Evolutionary conservation across 2,329 filamentous ascomycete species (phyloP), one percentile per base, ranked within the genome.

Genomic region (Lasiodiplodia hormozganensis): DNA sequence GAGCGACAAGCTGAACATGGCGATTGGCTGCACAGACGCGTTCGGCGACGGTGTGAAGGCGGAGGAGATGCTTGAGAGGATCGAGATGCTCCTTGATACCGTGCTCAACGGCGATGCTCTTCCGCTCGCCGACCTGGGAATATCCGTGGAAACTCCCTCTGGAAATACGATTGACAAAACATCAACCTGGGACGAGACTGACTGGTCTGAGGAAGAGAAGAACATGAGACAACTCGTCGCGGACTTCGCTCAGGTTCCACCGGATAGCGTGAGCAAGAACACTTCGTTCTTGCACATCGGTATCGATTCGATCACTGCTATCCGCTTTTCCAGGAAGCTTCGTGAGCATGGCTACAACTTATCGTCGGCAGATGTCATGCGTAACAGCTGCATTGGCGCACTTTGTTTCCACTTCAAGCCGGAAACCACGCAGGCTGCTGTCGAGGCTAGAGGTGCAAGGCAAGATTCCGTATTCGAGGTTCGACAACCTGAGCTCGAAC

Each of bases 321-420:
- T 79, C 36, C 74, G 75, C 25, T 79, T 79, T 62, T 74, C 77
- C 7, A 72, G 74, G 43, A 72, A 73, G 36, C 71, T 80, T 0
- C 76, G 78, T 7, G 71, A 76, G 36, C 28, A 67, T 4, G 73
- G 72, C 2, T 57, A 79, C 34, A 64, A 70, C 10, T 73, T 74
- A n/a, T 76, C 78, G 0, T 78, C 78, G 8, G 74, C 78, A 8
- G 77, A 79, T 68, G 72, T 80, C 4, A 76, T 81, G 72, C 74
- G 77, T 7, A 75, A 75, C 66, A 72, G 77, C 8, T 76, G 75
- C 16, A 70, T 79, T 8, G 76, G 72, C 7, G 72, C 74, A 16
- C 47, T 68, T 5, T 54, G 36, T 25, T 28, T 58, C 66, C 53
- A 54, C 56, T 68, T 68, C 25, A 68, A 68, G 57, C 23, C 56